These are phyloP conservation scores for Colletotrichum costaricense DNA, from an alignment of 2,329 filamentous ascomycete genomes.

Conservation along the genomic window DNA sequence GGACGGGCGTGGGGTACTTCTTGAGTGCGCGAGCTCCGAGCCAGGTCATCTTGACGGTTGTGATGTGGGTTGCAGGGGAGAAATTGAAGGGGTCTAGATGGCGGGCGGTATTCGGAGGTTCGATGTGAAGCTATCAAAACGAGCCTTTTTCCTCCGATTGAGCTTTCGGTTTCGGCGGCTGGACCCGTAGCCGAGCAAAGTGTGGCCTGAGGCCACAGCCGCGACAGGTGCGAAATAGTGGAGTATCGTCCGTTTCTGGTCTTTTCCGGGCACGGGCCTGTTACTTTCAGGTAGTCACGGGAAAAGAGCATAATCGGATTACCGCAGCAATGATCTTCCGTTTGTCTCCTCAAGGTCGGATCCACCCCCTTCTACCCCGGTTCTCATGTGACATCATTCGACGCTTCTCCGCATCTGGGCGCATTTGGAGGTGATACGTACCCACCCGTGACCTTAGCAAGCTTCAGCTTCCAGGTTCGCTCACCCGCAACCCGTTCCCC, in stretches of 20 bases:
- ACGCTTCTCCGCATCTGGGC: slow-evolving; percentile 35
- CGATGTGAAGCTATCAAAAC: slow-evolving; percentile 48
- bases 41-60: slow-evolving; percentile 75
- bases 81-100: slow-evolving; percentile 47
- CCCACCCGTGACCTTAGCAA: slow-evolving; percentile 2
- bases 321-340: slow-evolving; percentile 18
- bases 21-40: slow-evolving; percentile 75
- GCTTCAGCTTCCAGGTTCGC: slow-evolving; percentile 26
- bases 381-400: slow-evolving; percentile 33
- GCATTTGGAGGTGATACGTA: slow-evolving; percentile 32
- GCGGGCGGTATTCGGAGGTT: slow-evolving; percentile 43
- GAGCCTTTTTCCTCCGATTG: slow-evolving; percentile 53
- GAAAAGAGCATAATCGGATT: neutral
- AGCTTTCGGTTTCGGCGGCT: slow-evolving; percentile 42
- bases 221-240: neutral
- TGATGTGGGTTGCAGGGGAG: slow-evolving; percentile 50
- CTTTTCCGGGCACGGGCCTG: neutral
- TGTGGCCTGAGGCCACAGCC: slow-evolving; percentile 42
- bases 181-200: slow-evolving; percentile 47
- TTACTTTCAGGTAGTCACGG: neutral
- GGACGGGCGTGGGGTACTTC: slow-evolving; percentile 83
- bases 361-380: slow-evolving; percentile 1
- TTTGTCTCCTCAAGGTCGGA: too few species aligned
- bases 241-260: neutral
- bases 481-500: neutral